Base-by-base conservation (phyloP, 768 basidiomycete species). In the Leccinum truebloodii region DNA sequence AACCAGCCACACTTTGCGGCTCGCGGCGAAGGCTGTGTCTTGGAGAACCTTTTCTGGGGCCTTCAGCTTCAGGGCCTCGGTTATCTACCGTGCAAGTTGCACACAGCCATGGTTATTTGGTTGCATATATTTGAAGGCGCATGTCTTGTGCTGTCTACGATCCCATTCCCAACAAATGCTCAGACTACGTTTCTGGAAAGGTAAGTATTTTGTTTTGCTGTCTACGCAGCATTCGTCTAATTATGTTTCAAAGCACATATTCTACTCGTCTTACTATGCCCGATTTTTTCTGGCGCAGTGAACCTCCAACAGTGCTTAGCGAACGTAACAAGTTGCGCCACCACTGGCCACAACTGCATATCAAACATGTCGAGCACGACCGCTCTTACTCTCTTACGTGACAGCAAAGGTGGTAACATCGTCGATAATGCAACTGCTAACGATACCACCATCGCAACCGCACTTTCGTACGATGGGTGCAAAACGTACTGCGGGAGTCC, bases 321-420 rank as follows among this genome's bases (percentile, higher is more conserved):
- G 18, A 18, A 59, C 7, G 49, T 67, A 10, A 49, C 12, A 1
- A 52, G 4, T 46, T 68, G 59, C 1, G 54, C 61, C n/a, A 30
- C 48, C 6, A 16, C 4, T 5, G 18, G 53, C 41, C 59, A 4
- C 14, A 32, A 30, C 18, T 71, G 61, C 53, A 8, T 16, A 37
- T 4, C 52, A 18, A 51, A 54, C 12, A 62, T 63, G 2, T 41
- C 60, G 6, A 57, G 28, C 20, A 32, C 37, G 0, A 59, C 51
- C 20, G 62, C 71, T 4, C 30, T 73, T 12, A 63, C 61, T 2
- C 10, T 63, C 1, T 65, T 68, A 14, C 58, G 57, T 14, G 63
- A 56, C 1, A 69, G 67, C 26, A 2, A 46, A 1, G 67, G 67
- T 1, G 1, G 7, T 8, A 18, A 4, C 3, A 18, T 65, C 30